These are phyloP conservation scores for Rusavskia elegans DNA, from an alignment of 495 filamentous ascomycete genomes.

Conservation along the genomic window DNA sequence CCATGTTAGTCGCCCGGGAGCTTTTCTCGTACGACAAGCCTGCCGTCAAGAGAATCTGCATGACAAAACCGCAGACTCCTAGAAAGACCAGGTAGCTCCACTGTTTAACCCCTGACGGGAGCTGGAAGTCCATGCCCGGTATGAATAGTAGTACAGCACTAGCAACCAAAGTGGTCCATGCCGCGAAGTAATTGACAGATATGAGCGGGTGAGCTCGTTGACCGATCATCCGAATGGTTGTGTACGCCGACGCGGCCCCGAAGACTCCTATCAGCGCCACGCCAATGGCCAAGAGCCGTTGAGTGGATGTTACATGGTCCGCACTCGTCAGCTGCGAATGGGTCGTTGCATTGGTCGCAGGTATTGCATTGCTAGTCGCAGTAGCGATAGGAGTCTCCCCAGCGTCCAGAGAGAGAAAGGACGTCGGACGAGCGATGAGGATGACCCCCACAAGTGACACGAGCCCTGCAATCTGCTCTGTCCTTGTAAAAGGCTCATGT, in stretches of 20 bases:
- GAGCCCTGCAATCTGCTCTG: constrained; percentile 59
- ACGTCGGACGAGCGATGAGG: constrained; percentile 64
- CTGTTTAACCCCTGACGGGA: constrained; percentile 45
- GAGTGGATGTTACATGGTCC: constrained; percentile 34
- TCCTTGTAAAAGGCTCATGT: constrained; percentile 63
- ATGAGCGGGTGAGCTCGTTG: constrained; percentile 70
- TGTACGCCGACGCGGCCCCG: constrained; percentile 62
- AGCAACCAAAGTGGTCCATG: constrained; percentile 52
- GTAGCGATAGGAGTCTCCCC: constrained; percentile 9
- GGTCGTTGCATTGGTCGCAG: constrained; percentile 11
- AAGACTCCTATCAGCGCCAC: constrained; percentile 68
- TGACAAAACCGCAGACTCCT: constrained; percentile 61
- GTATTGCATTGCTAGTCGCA: constrained; percentile 7
- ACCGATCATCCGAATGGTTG: constrained; percentile 73
- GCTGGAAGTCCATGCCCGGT: constrained; percentile 35
- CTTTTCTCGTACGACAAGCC: constrained; percentile 53
- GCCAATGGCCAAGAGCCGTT: constrained; percentile 58
- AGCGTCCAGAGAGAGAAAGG: constrained; percentile 22
- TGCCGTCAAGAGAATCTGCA: constrained; percentile 78
- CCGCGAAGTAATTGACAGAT: constrained; percentile 73
- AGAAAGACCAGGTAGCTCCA: constrained; percentile 58
- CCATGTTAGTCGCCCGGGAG: constrained; percentile 70
- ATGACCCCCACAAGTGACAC: constrained; percentile 69
- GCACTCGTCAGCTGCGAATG: constrained; percentile 13
- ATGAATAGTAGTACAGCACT: constrained; percentile 38